phyloP scores from a whole-genome alignment of 2,329 filamentous ascomycete genomes.

The Epichloe sibirici region DNA sequence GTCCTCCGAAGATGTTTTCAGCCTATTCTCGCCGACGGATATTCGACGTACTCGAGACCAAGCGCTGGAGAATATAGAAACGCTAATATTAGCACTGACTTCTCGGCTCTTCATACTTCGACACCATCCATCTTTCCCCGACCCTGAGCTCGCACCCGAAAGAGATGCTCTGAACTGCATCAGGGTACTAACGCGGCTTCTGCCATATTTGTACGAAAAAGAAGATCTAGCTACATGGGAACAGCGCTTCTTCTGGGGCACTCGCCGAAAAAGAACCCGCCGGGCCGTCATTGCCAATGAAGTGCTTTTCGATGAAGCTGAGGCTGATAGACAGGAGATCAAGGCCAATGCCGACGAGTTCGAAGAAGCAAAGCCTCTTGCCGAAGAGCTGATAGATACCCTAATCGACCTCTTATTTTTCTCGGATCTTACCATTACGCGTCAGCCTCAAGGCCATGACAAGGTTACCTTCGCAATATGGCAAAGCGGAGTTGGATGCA shows the following conservation, averaged over 20 bases:
- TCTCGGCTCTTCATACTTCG: slow-evolving; percentile 70
- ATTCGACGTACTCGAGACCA: slow-evolving; percentile 80
- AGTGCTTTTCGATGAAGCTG: slow-evolving; percentile 71
- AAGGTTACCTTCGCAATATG: slow-evolving; percentile 92
- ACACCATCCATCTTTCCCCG: slow-evolving; percentile 83
- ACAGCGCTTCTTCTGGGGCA: slow-evolving; percentile 83
- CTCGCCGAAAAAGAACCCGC: slow-evolving; percentile 58
- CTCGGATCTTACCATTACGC: slow-evolving; percentile 75
- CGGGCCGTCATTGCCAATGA: slow-evolving; percentile 56
- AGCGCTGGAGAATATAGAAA: slow-evolving; percentile 80
- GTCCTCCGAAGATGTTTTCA: slow-evolving; percentile 91
- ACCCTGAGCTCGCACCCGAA: slow-evolving; percentile 72
- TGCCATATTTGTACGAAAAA: slow-evolving; percentile 87
- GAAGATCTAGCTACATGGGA: slow-evolving; percentile 79
- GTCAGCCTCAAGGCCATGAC: slow-evolving; percentile 53
- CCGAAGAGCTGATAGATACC: slow-evolving; percentile 85
- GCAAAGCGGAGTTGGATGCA: slow-evolving; percentile 96
- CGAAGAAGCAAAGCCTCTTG: slow-evolving; percentile 75
- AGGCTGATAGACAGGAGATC: slow-evolving; percentile 37
- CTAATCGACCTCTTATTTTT: slow-evolving; percentile 86
- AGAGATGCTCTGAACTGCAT: slow-evolving; percentile 91
- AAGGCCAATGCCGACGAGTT: slow-evolving; percentile 47
- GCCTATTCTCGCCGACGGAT: slow-evolving; percentile 78
- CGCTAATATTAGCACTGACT: slow-evolving; percentile 71
- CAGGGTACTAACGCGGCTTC: slow-evolving; percentile 72